A percentile compares a stretch with the other conserved stretches of the same genome.
These are phyloP conservation scores for Apiosordaria backusii DNA, from an alignment of 495 filamentous ascomycete species.

Conservation along the genomic window DNA sequence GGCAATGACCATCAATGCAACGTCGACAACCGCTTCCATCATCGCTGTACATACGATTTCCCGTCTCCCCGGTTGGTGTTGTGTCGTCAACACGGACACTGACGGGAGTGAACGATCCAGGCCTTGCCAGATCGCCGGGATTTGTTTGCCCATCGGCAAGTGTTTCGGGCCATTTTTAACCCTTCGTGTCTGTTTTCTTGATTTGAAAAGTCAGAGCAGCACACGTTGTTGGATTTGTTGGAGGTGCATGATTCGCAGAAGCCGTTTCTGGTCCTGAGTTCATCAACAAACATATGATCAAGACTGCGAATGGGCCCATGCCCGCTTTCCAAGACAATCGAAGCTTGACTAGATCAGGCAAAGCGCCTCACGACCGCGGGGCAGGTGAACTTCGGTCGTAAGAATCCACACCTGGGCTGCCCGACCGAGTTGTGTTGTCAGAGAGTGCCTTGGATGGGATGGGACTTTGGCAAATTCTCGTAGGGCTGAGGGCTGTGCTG, in stretches of 20 bases:
- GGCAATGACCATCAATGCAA: not conserved
- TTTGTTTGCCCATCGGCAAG: not conserved
- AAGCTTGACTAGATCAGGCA: slow-evolving; percentile 7
- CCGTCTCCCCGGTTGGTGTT: not conserved
- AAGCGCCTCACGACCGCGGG: slow-evolving; percentile 1
- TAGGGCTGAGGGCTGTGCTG: slow-evolving; percentile 11
- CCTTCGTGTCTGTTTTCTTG: not conserved
- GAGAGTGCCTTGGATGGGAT: not conserved
- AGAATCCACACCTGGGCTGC: not conserved
- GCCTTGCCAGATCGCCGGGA: not conserved
- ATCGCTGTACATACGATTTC: not conserved
- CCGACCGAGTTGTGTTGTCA: not conserved
- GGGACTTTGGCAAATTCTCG: slow-evolving; percentile 2
- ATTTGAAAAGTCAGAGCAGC: too few species aligned
- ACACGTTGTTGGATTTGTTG: not conserved
- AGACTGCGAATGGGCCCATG: slow-evolving; percentile 17
- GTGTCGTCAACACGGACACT: too few species aligned
- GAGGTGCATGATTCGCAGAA: slow-evolving; percentile 13
- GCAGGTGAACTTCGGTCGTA: not conserved
- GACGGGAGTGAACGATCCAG: not conserved
- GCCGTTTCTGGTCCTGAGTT: slow-evolving; percentile 4
- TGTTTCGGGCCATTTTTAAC: not conserved
- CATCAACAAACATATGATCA: slow-evolving; percentile 14
- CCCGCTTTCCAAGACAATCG: not conserved
- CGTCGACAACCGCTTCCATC: not conserved